These are phyloP conservation scores for Penicillium canescens DNA, from an alignment of 495 filamentous ascomycete species.

Conservation along the genomic window DNA sequence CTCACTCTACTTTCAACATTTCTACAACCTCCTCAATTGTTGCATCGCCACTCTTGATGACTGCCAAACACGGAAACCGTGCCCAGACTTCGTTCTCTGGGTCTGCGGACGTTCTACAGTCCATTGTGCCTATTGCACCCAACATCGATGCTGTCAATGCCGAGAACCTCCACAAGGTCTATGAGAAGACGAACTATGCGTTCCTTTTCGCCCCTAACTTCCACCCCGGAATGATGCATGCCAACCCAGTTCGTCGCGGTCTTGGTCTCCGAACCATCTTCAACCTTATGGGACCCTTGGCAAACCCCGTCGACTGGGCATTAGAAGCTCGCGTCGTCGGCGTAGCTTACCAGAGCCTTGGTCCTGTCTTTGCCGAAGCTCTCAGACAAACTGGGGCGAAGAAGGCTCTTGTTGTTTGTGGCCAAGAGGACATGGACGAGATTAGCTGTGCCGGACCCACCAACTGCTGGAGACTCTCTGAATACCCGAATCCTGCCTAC, in stretches of 20 bases:
- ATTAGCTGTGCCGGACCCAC: conserved; percentile 84
- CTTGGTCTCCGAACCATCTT: conserved; percentile 94
- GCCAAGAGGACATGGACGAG: conserved; percentile 93
- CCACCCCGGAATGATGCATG: conserved; percentile 89
- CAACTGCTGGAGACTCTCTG: conserved; percentile 79
- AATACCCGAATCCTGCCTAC: conserved; percentile 49
- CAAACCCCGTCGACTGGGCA: conserved; percentile 77
- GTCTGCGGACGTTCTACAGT: conserved; percentile 85
- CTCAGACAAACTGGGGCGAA: conserved; percentile 70
- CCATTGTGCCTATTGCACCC: conserved; percentile 66
- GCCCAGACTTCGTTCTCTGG: conserved; percentile 96
- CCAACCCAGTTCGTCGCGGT: conserved; percentile 77
- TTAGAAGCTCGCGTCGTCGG: conserved; percentile 91
- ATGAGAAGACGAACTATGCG: conserved; percentile 78
- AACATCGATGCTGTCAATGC: conserved; percentile 72
- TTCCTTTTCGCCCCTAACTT: conserved; percentile 97
- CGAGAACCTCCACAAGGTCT: conserved; percentile 65
- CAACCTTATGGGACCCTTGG: conserved; percentile 90
- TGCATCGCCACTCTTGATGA: conserved; percentile 74
- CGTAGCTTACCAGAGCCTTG: conserved; percentile 82
- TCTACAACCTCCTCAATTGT: conserved; percentile 92
- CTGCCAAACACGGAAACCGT: conserved; percentile 94
- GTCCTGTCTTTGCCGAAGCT: conserved; percentile 83
- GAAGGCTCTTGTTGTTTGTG: conserved; percentile 91
- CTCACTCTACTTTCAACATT: conserved; percentile 97